phyloP scores from a whole-genome alignment of 768 basidiomycete genomes.

The Rubroboletus satanas region DNA sequence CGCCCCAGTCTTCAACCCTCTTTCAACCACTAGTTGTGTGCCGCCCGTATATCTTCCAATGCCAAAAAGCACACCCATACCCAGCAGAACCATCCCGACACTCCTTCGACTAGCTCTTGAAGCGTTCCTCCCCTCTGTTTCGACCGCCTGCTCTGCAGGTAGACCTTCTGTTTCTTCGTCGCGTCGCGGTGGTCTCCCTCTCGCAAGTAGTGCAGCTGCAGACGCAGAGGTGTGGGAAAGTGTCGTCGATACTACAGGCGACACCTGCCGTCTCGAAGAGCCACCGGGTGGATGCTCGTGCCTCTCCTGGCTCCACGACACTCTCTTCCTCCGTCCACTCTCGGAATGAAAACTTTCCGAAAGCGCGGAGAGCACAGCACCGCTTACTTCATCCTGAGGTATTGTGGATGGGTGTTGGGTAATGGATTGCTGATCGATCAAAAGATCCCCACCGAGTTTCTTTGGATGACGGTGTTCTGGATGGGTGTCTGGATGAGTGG shows the following conservation, averaged over 20 bases:
- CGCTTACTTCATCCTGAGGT: constrained; percentile 43
- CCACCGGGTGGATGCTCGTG: constrained; percentile 43
- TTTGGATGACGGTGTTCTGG: constrained; percentile 33
- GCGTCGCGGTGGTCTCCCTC: constrained; percentile 47
- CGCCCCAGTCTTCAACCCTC: constrained; percentile 39
- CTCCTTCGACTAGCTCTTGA: constrained; percentile 69
- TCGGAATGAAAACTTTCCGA: constrained; percentile 81
- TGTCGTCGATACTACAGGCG: constrained; percentile 31
- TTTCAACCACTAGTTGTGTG: constrained; percentile 25
- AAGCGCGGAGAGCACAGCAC: constrained; percentile 52
- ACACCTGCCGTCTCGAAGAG: constrained; percentile 37
- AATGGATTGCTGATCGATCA: constrained; percentile 18
- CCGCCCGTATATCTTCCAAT: constrained; percentile 48
- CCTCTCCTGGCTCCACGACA: constrained; percentile 74
- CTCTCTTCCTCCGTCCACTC: constrained; percentile 49
- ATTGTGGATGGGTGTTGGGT: constrained; percentile 21
- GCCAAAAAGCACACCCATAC: constrained; percentile 71
- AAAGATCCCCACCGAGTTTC: constrained; percentile 23
- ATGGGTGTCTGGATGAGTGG: constrained; percentile 54
- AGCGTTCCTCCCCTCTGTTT: constrained; percentile 29
- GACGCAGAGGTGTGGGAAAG: constrained; percentile 29
- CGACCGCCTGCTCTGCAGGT: constrained; percentile 22
- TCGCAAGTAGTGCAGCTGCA: constrained; percentile 26
- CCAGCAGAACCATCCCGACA: constrained; percentile 78
- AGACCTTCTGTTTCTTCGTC: constrained; percentile 28